Percentiles rank a stretch among this genome's conserved stretches.
phyloP scores from a whole-genome alignment of 352 stramenopile genomes.

The Globisporangium cylindrosporum region DNA sequence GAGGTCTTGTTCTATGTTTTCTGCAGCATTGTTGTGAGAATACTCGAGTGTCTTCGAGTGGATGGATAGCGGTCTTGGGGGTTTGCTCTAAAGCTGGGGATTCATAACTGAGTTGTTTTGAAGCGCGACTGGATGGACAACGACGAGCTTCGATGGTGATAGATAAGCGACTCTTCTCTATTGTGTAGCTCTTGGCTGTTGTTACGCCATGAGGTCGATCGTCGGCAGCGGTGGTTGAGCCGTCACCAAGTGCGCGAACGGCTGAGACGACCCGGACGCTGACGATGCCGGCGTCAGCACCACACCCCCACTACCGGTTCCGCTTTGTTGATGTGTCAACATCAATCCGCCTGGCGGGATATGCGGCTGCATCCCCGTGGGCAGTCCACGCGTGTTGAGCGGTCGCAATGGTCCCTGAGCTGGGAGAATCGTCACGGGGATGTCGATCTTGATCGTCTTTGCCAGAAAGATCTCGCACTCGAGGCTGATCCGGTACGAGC shows the following conservation, averaged over 20 bases:
- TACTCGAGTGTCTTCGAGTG: not conserved
- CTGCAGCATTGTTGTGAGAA: not conserved
- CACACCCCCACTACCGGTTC: not conserved
- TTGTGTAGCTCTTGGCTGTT: not conserved
- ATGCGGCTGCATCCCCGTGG: not conserved
- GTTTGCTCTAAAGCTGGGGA: not conserved
- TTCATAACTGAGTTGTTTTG: slow-evolving; percentile 1
- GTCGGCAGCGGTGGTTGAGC: not conserved
- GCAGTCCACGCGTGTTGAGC: not conserved
- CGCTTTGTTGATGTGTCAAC: not conserved
- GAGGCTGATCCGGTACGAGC: slow-evolving; percentile 58
- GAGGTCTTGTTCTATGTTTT: not conserved
- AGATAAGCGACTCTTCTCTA: not conserved
- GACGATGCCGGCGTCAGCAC: not conserved
- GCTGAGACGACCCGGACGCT: slow-evolving; percentile 1
- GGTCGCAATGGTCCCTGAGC: slow-evolving; percentile 9
- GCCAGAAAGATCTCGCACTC: slow-evolving; percentile 50
- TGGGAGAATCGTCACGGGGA: slow-evolving; percentile 37
- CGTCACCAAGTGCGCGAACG: slow-evolving; percentile 14
- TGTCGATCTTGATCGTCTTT: slow-evolving; percentile 26
- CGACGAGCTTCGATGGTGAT: not conserved
- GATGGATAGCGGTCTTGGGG: not conserved
- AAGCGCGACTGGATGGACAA: not conserved
- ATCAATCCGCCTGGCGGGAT: not conserved
- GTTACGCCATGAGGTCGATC: slow-evolving; percentile 18